Conservation (phyloP, 2,329 filamentous ascomycete species). For the Ustulina deusta region DNA sequence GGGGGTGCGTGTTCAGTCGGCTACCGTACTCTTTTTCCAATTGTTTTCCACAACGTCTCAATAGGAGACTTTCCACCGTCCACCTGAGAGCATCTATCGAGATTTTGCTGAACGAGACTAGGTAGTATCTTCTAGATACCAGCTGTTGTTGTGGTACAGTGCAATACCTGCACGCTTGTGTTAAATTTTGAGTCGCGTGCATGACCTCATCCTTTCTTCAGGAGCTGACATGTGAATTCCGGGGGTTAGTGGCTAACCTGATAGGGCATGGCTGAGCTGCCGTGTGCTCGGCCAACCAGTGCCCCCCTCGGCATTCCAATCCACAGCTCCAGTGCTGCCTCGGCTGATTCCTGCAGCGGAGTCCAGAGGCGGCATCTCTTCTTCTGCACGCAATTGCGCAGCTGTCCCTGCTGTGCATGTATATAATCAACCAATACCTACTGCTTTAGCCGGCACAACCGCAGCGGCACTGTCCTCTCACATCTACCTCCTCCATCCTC, state of each 20-base stretch:
- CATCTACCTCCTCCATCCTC: conserved; percentile 13
- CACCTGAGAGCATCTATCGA: neutral
- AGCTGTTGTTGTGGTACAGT: neutral
- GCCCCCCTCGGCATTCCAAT: conserved; percentile 49
- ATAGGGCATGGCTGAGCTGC: conserved; percentile 30
- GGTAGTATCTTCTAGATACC: neutral
- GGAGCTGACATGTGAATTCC: conserved; percentile 47
- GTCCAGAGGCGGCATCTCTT: conserved; percentile 45
- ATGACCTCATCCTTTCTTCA: conserved; percentile 46
- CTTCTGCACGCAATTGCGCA: conserved; percentile 13
- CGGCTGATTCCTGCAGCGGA: conserved; percentile 47
- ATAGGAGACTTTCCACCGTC: neutral
- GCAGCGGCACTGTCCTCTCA: conserved; percentile 1
- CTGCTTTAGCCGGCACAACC: conserved; percentile 38
- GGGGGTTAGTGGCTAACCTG: conserved; percentile 26
- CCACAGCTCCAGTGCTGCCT: conserved; percentile 47
- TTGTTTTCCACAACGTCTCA: neutral
- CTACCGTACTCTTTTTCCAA: neutral
- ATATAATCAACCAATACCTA: conserved; percentile 35
- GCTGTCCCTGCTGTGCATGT: conserved; percentile 11
- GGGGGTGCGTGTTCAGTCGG: neutral
- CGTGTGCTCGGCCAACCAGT: conserved; percentile 27
- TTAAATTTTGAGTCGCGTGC: conserved; percentile 33
- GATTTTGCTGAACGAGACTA: neutral
- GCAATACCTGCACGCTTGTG: neutral